Evolutionary conservation across 805 yeast genomes (phyloP).

Genomic region (Saccharomycopsis microspora): DNA sequence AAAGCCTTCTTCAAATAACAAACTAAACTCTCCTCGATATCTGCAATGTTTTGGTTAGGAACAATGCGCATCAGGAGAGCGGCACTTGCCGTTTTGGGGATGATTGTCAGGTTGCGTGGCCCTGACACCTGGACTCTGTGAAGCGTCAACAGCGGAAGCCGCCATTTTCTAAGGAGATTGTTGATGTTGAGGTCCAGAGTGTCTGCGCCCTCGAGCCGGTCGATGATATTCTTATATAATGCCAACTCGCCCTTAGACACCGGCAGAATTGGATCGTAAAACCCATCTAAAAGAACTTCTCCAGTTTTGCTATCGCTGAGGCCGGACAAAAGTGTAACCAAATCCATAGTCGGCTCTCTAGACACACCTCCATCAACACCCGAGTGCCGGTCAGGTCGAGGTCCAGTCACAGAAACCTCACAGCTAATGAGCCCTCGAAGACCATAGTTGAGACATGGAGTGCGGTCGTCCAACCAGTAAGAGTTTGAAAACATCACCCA

Average conservation of each 20-base stretch:
- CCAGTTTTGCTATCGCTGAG: slow-evolving; percentile 44
- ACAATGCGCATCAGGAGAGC: slow-evolving; percentile 77
- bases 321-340: slow-evolving; percentile 59
- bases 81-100: slow-evolving; percentile 72
- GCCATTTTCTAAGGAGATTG: slow-evolving; percentile 72
- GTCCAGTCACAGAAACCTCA: slow-evolving; percentile 57
- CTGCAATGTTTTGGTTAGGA: slow-evolving; percentile 68
- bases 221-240: slow-evolving; percentile 50
- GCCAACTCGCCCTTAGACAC: slow-evolving; percentile 45
- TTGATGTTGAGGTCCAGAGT: slow-evolving; percentile 19
- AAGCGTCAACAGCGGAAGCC: slow-evolving; percentile 78
- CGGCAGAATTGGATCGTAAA: slow-evolving; percentile 56
- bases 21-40: slow-evolving; percentile 40
- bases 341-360: slow-evolving; percentile 81
- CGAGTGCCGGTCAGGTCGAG: slow-evolving; percentile 82
- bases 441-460: slow-evolving; percentile 92
- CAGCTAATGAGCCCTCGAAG: slow-evolving; percentile 84
- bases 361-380: slow-evolving; percentile 94
- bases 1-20: slow-evolving; percentile 39
- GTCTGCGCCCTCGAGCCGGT: slow-evolving; percentile 22
- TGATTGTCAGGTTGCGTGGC: slow-evolving; percentile 81
- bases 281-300: slow-evolving; percentile 50
- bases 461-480: slow-evolving; percentile 82
- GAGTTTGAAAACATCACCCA: slow-evolving; percentile 87
- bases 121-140: slow-evolving; percentile 83